Evolutionary conservation across 768 basidiomycete genomes (phyloP), one percentile per base, ranked within the genome.

Genomic region (Leccinum uliginosum): DNA sequence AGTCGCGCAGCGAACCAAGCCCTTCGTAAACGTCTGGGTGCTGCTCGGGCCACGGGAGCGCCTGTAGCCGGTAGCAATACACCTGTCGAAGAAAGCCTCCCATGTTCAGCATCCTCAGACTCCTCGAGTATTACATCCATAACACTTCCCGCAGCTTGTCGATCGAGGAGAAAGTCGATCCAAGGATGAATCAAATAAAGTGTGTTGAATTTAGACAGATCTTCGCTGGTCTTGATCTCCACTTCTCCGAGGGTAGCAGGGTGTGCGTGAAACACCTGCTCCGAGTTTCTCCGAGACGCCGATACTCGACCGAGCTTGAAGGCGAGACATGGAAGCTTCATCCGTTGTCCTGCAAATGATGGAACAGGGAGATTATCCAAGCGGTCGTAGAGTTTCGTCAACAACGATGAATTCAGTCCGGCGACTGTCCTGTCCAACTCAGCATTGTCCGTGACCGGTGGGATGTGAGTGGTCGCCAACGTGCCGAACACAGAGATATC

Each of bases 1-100:
- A 60, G 24, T 7, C 53, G 58, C 1, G 23, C 29, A 2, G 53
- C 10, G 9, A 54, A n/a, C 12, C 34, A 29, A 2, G 54, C 15
- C 7, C 14, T 14, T 34, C 32, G 32, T 15, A 2, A 32, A 9
- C 6, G 53, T 35, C 1, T 46, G 19, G 45, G 45, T 21, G 0
- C 0, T 24, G 11, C 11, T 1, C 23, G 1, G 21, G 8, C 21
- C 5, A 24, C 12, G 21, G 23, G 15, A 0, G 6, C 8, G 5
- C 23, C 14, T 11, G 21, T 23, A n/a, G 38, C 9, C 8, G n/a
- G 21, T 19, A n/a, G n/a, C 30, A 32, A 40, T 3, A 8, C 17
- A 7, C n/a, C n/a, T 19, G n/a, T 15, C n/a, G 38, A 15, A 43
- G 40, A 43, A 9, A n/a, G 40, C 29, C 29, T 12, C 3, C 11